Evolutionary conservation across 176 grass and related monocot species (phyloP), one percentile per base, ranked within the genome.

Genomic region (Oryza punctata): DNA sequence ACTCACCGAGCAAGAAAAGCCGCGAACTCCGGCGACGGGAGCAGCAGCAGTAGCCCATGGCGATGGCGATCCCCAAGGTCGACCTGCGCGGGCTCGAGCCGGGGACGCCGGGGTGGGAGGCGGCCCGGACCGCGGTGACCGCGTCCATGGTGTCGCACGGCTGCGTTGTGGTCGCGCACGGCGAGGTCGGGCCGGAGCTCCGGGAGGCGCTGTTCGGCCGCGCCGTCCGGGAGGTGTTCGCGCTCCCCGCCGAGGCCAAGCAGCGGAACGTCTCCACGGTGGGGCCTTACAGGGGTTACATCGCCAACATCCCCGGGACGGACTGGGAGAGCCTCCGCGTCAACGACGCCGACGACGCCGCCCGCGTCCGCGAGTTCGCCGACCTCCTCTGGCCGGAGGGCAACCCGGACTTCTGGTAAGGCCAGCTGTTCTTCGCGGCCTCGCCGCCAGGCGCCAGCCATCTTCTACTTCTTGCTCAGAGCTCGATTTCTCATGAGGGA

Each of bases 381-480:
- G 9, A 6, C 10, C 60, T 84, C 60, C 46, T 91, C 57, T 91
- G 84, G 80, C 85, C 84, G 13, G 29, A 70, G 37, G 80, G 80
- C 29, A 87, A 91, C 61, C 89, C 70, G 0, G n/a, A 26, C 3
- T 91, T 91, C 84, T 77, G 65, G 89, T 87, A 87, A 54, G 66
- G 7, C 12, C 23, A 64, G 21, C 10, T 54, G 5, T 5, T 19
- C 49, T 54, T 18, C 47, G 37, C 37, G 37, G 37, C 6, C 7
- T 38, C 37, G 37, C 37, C 32, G 32, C 32, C 32, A 33, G 3
- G 32, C 37, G 37, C 37, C 49, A 1, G 37, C 37, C 49, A 1
- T 19, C 5, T 6, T 54, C 49, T 54, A 7, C 5, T 6, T 54
- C 49, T 54, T 54, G 3, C 15, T 6, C 18, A 5, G 49, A 60